Percentiles rank a stretch among this genome's conserved stretches.
phyloP scores from a whole-genome alignment of 192 early-diverging fungal species.

The Blastocladiella britannica region DNA sequence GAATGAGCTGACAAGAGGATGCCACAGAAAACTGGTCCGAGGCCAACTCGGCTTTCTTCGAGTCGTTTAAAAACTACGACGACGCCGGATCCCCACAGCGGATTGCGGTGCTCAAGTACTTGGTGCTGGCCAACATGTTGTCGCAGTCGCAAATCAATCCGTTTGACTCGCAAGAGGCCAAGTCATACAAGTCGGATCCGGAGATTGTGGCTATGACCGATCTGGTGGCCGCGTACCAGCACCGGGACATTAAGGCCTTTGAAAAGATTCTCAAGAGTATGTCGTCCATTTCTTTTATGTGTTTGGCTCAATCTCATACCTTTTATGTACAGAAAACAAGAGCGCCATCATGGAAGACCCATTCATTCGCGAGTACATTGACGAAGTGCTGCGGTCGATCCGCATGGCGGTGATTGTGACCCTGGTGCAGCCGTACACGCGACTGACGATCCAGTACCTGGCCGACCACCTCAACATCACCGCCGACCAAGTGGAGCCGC shows the following conservation, averaged over 20 bases:
- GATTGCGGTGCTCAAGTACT: slow-evolving; percentile 82
- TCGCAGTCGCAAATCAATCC: slow-evolving; percentile 89
- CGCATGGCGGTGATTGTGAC: slow-evolving; percentile 71
- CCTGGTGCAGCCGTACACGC: slow-evolving; percentile 76
- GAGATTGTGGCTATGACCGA: slow-evolving; percentile 86
- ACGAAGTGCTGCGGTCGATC: slow-evolving; percentile 79
- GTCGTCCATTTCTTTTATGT: not conserved
- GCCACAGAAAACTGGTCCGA: slow-evolving; percentile 60
- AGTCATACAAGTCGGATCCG: slow-evolving; percentile 80
- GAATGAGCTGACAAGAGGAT: not conserved
- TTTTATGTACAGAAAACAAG: slow-evolving; percentile 25
- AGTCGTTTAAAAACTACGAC: slow-evolving; percentile 94
- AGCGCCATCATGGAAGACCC: slow-evolving; percentile 65
- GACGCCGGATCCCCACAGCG: slow-evolving; percentile 85
- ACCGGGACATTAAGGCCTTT: slow-evolving; percentile 67
- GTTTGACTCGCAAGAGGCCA: slow-evolving; percentile 91
- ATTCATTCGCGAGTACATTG: slow-evolving; percentile 77
- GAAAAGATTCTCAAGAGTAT: slow-evolving; percentile 55
- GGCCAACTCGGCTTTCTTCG: slow-evolving; percentile 87
- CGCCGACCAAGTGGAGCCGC: slow-evolving; percentile 52
- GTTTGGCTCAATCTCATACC: not conserved
- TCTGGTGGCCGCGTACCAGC: slow-evolving; percentile 75
- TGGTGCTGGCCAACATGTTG: slow-evolving; percentile 90
- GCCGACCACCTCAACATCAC: slow-evolving; percentile 67
- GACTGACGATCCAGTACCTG: slow-evolving; percentile 64